Evolutionary conservation across 2,329 filamentous ascomycete species (phyloP).

Genomic region (Pseudocercospora eumusae): DNA sequence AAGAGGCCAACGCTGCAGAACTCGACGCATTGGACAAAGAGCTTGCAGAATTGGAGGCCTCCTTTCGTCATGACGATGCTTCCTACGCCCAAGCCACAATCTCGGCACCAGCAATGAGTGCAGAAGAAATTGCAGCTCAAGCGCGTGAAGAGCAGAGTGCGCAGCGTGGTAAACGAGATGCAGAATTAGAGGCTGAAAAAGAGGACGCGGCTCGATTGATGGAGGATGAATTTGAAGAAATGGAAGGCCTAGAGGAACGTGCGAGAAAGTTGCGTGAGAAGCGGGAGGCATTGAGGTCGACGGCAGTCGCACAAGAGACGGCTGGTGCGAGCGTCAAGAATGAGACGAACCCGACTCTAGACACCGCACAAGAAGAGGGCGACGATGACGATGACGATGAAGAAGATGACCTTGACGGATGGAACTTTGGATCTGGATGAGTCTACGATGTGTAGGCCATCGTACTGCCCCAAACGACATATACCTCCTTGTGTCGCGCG

Average conservation of each 20-base stretch:
- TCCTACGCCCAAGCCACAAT: constrained; percentile 42
- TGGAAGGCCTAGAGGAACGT: constrained; percentile 52
- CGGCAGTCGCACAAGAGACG: not conserved
- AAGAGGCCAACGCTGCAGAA: constrained; percentile 34
- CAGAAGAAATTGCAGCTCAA: constrained; percentile 50
- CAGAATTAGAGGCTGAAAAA: constrained; percentile 51
- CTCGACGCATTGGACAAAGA: constrained; percentile 82
- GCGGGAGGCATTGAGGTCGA: constrained; percentile 45
- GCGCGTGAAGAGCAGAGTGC: constrained; percentile 48
- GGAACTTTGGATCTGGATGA: constrained; percentile 22
- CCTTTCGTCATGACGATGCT: constrained; percentile 15
- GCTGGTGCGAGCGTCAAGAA: not conserved
- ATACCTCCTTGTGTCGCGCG: not conserved
- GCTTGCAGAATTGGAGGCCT: constrained; percentile 55
- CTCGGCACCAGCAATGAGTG: constrained; percentile 50
- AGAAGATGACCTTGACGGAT: constrained; percentile 26
- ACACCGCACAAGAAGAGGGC: not conserved
- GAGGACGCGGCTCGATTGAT: constrained; percentile 50
- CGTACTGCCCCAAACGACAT: not conserved
- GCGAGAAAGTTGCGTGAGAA: constrained; percentile 49
- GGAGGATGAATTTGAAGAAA: constrained; percentile 54
- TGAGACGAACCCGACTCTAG: not conserved
- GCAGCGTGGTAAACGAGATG: constrained; percentile 46
- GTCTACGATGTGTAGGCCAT: not conserved
- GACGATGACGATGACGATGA: constrained; percentile 19